Conservation (phyloP, 78 protist genomes). For the Goniomonas avonlea region DNA sequence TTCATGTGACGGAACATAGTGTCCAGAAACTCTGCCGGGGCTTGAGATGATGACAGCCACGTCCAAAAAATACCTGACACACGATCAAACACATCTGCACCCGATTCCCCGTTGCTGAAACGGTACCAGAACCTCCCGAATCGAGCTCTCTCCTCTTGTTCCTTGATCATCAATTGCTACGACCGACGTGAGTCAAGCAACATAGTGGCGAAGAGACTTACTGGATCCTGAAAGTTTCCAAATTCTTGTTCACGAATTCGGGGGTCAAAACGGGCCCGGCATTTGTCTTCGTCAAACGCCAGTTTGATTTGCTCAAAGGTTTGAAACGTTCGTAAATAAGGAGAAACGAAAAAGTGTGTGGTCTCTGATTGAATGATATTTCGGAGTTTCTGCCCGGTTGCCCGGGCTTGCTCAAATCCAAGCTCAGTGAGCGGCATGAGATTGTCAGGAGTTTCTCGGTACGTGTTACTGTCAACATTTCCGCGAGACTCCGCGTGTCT, state of each 20-base stretch:
- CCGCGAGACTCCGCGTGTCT: background rate
- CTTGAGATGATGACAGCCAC: too few species aligned
- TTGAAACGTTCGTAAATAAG: background rate
- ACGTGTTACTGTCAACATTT: background rate
- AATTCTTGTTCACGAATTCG: background rate
- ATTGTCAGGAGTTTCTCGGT: background rate
- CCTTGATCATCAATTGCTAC: too few species aligned
- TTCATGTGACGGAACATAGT: background rate
- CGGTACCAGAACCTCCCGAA: background rate
- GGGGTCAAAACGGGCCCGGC: background rate
- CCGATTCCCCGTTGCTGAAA: background rate
- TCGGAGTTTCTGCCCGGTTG: background rate
- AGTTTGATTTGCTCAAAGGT: background rate
- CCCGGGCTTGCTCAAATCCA: background rate
- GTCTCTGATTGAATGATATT: background rate
- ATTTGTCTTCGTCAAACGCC: background rate
- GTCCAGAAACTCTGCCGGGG: background rate
- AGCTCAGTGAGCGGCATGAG: background rate
- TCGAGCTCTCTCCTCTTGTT: background rate
- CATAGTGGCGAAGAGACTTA: background rate
- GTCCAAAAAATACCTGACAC: too few species aligned
- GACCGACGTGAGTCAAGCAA: background rate
- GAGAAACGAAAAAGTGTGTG: background rate
- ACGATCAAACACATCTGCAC: background rate
- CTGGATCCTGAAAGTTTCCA: background rate